Evolutionary conservation across 192 early-diverging fungal genomes (phyloP).

Genomic region (Coemansia sp.): DNA sequence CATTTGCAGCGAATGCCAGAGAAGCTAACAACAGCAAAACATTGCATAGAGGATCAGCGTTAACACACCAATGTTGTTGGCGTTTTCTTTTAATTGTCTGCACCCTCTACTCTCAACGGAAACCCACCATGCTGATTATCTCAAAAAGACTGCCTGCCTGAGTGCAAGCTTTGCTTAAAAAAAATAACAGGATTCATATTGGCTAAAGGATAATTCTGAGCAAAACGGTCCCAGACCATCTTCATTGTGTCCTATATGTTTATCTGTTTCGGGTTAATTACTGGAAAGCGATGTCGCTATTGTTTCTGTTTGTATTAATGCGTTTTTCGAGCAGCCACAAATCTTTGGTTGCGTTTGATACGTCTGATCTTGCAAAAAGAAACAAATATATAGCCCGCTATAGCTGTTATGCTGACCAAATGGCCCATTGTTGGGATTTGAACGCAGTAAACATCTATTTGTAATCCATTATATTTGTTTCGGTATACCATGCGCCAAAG

Average conservation of each 20-base stretch:
- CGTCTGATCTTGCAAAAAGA: background rate
- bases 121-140: background rate
- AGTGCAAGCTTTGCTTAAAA: background rate
- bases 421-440: background rate
- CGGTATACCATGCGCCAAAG: background rate
- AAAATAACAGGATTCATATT: background rate
- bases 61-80: too few relatives aligned
- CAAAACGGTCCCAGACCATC: constrained; percentile 1
- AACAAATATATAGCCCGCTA: too few relatives aligned
- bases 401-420: background rate
- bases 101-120: background rate
- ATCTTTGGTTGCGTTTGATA: background rate
- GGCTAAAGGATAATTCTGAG: background rate
- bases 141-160: background rate
- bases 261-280: constrained; percentile 12
- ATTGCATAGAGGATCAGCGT: too few relatives aligned
- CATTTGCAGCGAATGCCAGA: background rate
- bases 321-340: background rate
- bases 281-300: background rate
- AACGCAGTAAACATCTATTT: background rate
- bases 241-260: background rate
- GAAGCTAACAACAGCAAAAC: background rate
- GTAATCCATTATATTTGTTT: constrained; percentile 1
- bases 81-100: too few relatives aligned
- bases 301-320: background rate